Percentiles rank a stretch among this genome's conserved stretches.
Conservation (phyloP, 1,139 yeast species). For the Torulaspora globosa region DNA sequence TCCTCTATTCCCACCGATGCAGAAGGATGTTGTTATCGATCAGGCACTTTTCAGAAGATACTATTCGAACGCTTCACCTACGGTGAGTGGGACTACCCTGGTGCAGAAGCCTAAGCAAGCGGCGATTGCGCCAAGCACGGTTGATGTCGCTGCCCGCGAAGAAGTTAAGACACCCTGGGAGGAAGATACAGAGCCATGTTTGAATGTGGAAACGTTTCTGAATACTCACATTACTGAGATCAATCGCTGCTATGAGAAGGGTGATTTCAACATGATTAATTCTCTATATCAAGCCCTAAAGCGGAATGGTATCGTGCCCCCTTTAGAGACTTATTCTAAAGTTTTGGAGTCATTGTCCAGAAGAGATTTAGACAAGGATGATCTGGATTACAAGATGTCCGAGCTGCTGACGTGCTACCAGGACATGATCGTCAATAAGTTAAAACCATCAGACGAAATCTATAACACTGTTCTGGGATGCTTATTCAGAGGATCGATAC, state of each 20-base stretch:
- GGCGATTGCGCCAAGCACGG: background rate
- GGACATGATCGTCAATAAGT: constrained; percentile 49
- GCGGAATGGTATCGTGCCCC: constrained; percentile 39
- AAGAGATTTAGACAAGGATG: constrained; percentile 40
- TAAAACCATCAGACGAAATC: constrained; percentile 55
- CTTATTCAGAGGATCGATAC: constrained; percentile 49
- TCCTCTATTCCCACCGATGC: constrained; percentile 14
- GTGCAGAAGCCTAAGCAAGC: constrained; percentile 4
- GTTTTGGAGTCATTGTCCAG: constrained; percentile 38
- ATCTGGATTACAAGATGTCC: constrained; percentile 50
- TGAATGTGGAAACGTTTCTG: constrained; percentile 30
- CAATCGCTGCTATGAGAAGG: constrained; percentile 20
- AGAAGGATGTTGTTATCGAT: constrained; percentile 18
- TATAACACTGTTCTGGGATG: constrained; percentile 50
- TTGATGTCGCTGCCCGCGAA: background rate
- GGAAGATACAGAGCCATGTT: constrained; percentile 27
- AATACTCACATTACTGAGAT: constrained; percentile 29
- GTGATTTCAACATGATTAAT: constrained; percentile 38
- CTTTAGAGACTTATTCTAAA: constrained; percentile 34
- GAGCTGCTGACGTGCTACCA: constrained; percentile 62
- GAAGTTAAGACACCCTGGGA: constrained; percentile 30
- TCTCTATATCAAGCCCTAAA: constrained; percentile 40
- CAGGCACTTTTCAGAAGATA: constrained; percentile 20
- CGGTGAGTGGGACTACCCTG: constrained; percentile 10
- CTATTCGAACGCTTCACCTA: constrained; percentile 19